Evolutionary conservation across 352 stramenopile genomes (phyloP), one percentile per base, ranked within the genome.

Genomic region (Albugo candida): DNA sequence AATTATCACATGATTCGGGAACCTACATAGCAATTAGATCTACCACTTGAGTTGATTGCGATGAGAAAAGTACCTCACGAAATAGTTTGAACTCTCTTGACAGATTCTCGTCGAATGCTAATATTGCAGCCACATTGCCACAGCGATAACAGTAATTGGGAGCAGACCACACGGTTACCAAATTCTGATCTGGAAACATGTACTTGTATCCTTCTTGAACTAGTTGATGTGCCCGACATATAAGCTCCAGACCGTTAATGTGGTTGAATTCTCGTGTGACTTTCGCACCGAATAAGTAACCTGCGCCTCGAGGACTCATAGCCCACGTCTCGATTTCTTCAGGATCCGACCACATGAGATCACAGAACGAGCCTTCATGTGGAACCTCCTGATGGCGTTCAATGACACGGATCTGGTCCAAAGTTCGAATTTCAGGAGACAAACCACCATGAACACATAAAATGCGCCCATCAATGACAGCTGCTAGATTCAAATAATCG

Each of bases 301-400:
- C 81, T 11, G 81, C 81, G 11, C 81, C 81, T 43, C 81, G 75
- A n/a, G 81, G 81, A 53, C 73, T 89, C 65, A 93, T 85, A 13
- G 75, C 79, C 81, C 81, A 92, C 49, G 70, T 82, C 52, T 92
- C 81, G 55, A 88, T 95, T 47, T 97, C 88, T 58, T 97, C 89
- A 0, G 94, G 94, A 60, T 99, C 94, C 16, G 88, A 96, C 94
- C 94, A 99, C 62, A 99, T 94, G 56, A 99, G 79, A 71, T 99
- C 93, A 54, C 87, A 97, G 63, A 98, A 96, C 11, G 92, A 86
- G 47, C 93, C 93, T 60, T 92, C 82, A 52, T 97, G 88, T 3
- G 91, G 87, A 48, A 97, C 92, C 74, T 97, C 92, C 61, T 95
- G 85, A 64, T 97, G 85, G 16, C 94, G 74, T 69, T 97, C 85